Evolutionary conservation across 106 monocot genomes (phyloP), one percentile per base, ranked within the genome.

Genomic region (Dendrobium huoshanense): DNA sequence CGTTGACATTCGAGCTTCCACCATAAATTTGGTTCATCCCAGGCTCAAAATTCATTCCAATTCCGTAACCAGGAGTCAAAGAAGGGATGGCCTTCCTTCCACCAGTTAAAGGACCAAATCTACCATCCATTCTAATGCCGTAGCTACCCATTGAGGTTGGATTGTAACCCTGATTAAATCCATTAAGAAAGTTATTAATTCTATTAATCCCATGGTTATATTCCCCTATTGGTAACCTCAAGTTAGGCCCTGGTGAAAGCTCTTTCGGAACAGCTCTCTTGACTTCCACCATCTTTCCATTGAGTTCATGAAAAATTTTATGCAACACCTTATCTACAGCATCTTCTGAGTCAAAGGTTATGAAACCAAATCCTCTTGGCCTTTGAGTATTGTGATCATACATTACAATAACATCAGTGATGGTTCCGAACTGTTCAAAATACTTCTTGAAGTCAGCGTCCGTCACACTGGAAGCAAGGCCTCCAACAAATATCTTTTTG

Each of bases 301-400:
- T 86, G 31, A 89, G 84, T 33, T 89, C 86, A 79, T 89, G 89
- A 44, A 87, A 89, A 37, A 82, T 86, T 77, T 87, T 89, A 59
- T 82, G 75, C 56, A 89, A 64, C 3, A 79, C 89, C 55, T 85
- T 84, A 72, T 89, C 89, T 49, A 89, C 89, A 40, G 89, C 79
- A 55, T 90, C 90, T 64, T 90, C 90, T 13, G 87, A 85, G 15
- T 90, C 90, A 78, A 75, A 90, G 2, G 90, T 90, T 73, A 90
- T 90, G 37, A 37, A 82, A 18, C 89, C 89, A 77, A 90, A 90
- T 27, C 89, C 90, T 40, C 90, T 85, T 20, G 90, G 90, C 79
- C 90, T 87, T 67, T 85, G 90, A 9, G 90, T 90, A 74, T 83
- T 87, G 77, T 90, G 90, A 75, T 90, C 90, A 37, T 90, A 90